phyloP scores from a whole-genome alignment of 305 asterid species.

The Andrographis paniculata region DNA sequence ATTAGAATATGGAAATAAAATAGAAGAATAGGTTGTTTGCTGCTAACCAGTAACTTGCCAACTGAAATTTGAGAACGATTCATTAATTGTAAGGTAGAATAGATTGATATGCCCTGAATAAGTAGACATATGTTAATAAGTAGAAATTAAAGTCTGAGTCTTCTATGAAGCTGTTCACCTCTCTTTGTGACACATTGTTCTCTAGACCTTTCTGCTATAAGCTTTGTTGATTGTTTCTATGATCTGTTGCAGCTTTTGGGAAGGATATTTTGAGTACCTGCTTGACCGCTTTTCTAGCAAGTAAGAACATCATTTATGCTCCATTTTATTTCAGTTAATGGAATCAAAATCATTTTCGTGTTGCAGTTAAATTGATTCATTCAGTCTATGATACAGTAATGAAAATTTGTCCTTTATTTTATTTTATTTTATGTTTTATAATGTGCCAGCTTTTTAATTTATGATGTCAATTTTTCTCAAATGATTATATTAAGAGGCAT shows the following conservation, averaged over 20 bases:
- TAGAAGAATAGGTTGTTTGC: no score
- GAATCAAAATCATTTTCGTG: background rate
- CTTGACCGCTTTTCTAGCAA: constrained; percentile 88
- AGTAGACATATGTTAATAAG: no score
- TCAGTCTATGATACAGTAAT: background rate
- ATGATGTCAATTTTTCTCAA: no score
- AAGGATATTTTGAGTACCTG: constrained; percentile 83
- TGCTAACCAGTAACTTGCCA: no score
- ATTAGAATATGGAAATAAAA: no score
- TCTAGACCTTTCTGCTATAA: background rate
- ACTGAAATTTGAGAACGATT: no score
- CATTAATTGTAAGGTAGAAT: no score
- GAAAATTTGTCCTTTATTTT: background rate
- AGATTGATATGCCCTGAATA: no score
- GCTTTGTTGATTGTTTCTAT: background rate
- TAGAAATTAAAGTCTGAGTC: background rate
- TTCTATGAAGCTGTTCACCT: background rate
- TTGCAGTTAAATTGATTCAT: background rate
- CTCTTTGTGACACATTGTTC: background rate
- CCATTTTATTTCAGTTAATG: constrained; percentile 15
- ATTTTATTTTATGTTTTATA: no score
- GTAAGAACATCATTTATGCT: constrained; percentile 33
- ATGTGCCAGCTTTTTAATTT: no score
- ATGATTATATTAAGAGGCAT: no score
- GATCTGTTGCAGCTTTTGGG: constrained; percentile 82